Evolutionary conservation across 2,329 filamentous ascomycete genomes (phyloP), one percentile per base, ranked within the genome.

Genomic region (Cercospora sp.): DNA sequence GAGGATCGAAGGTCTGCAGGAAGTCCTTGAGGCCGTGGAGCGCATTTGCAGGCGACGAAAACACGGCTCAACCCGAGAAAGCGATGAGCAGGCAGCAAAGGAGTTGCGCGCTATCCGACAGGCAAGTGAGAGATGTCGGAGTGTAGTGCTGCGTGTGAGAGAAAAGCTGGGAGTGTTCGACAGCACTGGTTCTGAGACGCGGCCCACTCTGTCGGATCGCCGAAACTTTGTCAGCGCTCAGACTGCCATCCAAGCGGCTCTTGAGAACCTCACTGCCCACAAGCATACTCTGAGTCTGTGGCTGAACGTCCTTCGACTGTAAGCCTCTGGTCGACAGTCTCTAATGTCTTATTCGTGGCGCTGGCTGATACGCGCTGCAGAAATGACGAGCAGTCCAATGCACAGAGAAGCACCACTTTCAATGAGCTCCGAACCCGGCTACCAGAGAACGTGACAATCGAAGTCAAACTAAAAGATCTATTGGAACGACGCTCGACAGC

Each of bases 251-350:
- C 12, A 48, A 10, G 36, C 30, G 7, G 33, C 36, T 9, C 60
- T 51, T n/a, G 60, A 62, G 60, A 62, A 62, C 16, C 60, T 62
- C 23, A 31, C 18, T 18, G 60, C 60, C 18, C 60, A 62, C 40
- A 62, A 62, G 40, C 60, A 62, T 5, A 62, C 60, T 1, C 40
- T 62, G 23, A 40, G 36, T 45, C n/a, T 62, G 60, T 62, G 60
- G 60, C 40, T 62, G 16, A 62, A 62, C 10, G 23, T 62, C 23
- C 36, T 62, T 9, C 36, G 31, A 45, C 33, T 40, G 60, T 62
- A 62, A 2, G 40, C 16, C 2, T 33, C 53, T 7, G 31, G 53
- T n/a, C 53, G 53, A 2, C 1, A 13, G 42, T 8, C 18, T 8
- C 1, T 12, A 6, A 18, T 42, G 58, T 23, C 5, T 13, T 5